A percentile compares a stretch with the other conserved stretches of the same genome.
phyloP scores from a whole-genome alignment of 352 stramenopile genomes.

The Phytophthora litchii region DNA sequence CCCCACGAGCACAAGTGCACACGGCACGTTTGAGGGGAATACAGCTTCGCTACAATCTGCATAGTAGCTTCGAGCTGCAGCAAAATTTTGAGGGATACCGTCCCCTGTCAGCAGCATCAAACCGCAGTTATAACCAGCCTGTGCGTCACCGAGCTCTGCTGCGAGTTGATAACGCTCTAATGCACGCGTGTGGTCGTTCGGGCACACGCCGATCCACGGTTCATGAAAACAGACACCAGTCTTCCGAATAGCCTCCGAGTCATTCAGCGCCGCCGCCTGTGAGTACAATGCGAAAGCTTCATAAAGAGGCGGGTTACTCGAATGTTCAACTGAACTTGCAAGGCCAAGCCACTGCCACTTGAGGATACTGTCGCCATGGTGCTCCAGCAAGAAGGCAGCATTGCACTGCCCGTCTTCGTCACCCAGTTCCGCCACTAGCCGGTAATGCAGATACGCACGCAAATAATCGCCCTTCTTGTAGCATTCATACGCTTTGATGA shows the following conservation, averaged over 20 bases:
- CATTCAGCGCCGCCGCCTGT: constrained; percentile 58
- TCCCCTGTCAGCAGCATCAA: constrained; percentile 61
- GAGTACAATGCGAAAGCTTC: constrained; percentile 66
- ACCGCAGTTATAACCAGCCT: constrained; percentile 70
- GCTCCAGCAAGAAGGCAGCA: constrained; percentile 75
- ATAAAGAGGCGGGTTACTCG: constrained; percentile 27
- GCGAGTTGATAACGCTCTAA: constrained; percentile 62
- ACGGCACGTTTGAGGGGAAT: constrained; percentile 75
- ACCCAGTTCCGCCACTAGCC: constrained; percentile 62
- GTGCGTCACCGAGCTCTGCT: constrained; percentile 55
- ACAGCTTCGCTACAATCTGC: constrained; percentile 48
- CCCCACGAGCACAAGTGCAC: constrained; percentile 42
- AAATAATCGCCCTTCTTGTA: constrained; percentile 67
- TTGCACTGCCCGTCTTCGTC: constrained; percentile 73
- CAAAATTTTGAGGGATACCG: constrained; percentile 46
- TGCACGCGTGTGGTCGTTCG: constrained; percentile 52
- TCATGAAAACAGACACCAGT: constrained; percentile 68
- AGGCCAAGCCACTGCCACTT: constrained; percentile 36
- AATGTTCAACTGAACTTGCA: constrained; percentile 2
- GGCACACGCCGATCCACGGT: constrained; percentile 61
- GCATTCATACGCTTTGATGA: constrained; percentile 69
- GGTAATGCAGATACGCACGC: constrained; percentile 74
- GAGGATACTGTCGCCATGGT: constrained; percentile 52
- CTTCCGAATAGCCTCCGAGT: constrained; percentile 78
- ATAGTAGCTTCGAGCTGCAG: constrained; percentile 57